Base-by-base conservation (phyloP, 2,329 filamentous ascomycete species). In the Zarea fungicola region DNA sequence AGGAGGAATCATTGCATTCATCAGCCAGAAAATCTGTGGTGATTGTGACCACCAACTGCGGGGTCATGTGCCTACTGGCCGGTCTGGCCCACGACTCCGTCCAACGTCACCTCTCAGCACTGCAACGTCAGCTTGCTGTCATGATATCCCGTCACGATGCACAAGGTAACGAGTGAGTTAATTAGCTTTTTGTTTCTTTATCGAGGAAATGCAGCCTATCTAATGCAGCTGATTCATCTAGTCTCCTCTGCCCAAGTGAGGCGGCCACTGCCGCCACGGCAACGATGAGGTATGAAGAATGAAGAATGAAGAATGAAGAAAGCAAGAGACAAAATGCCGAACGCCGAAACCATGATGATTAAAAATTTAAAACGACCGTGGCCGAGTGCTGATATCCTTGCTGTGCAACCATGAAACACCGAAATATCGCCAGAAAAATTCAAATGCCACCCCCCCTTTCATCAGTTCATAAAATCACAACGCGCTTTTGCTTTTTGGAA, bases 331-430 rank as follows among this genome's bases (percentile, higher is more conserved):
- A 32, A 44, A 40, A 32, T 13, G 5, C 16, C 16, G 31, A 44
- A 43, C 41, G 40, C 47, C 40, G n/a, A 34, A 44, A 18, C 41
- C 32, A 49, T 44, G 46, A 40, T 49, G 35, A 49, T 37, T 31
- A 16, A 32, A 43, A 42, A 48, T 5, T n/a, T 3, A 35, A 42
- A 42, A 22, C 37, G 46, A 37, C 16, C 46, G 16, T 18, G 18
- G 29, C 39, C 37, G 37, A 22, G 16, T 29, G 10, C n/a, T n/a
- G 29, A 34, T 42, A 42, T 19, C 46, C 18, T 42, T 42, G 39
- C 46, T 48, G 46, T 41, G 36, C 28, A 48, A 21, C 44, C 21
- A 11, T 48, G 36, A 48, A 41, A 48, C 36, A 34, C 44, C 40
- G 14, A 37, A 14, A 40, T 28, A 35, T 36, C 43, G 23, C 43